Conservation (phyloP, 2,329 filamentous ascomycete species). For the Fusarium cicatricum region DNA sequence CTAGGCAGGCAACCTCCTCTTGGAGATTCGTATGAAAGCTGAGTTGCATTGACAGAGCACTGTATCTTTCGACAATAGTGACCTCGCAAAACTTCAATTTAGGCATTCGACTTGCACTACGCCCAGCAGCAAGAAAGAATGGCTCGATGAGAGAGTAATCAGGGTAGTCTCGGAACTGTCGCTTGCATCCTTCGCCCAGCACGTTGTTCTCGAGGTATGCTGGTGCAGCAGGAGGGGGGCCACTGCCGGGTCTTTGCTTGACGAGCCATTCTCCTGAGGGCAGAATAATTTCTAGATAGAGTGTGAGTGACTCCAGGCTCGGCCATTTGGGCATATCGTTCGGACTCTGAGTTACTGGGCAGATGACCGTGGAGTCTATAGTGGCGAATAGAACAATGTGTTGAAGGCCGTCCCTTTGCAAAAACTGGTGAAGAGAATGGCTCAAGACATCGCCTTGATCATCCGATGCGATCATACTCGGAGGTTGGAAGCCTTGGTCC, state of each 20-base stretch:
- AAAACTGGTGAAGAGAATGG: not conserved
- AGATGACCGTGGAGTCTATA: slow-evolving; percentile 1
- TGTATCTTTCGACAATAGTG: not conserved
- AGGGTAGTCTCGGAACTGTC: not conserved
- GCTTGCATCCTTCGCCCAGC: not conserved
- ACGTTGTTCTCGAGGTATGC: not conserved
- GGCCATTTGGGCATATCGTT: not conserved
- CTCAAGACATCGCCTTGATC: not conserved
- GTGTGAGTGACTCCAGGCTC: not conserved
- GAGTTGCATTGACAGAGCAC: not conserved
- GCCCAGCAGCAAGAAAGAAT: not conserved
- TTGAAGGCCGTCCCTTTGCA: not conserved
- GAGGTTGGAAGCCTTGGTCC: not conserved
- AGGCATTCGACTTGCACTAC: not conserved
- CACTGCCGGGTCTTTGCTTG: not conserved
- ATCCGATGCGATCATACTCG: not conserved
- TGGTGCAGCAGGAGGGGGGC: not conserved
- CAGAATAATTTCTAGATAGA: not conserved
- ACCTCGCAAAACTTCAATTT: not conserved
- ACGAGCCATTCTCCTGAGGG: slow-evolving; percentile 9
- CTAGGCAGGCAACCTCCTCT: not conserved
- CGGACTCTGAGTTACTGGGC: not conserved
- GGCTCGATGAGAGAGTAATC: not conserved
- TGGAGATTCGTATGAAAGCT: not conserved
- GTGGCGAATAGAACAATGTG: not conserved